Conservation (phyloP, 2,329 filamentous ascomycete species). For the Fusarium sp. region DNA sequence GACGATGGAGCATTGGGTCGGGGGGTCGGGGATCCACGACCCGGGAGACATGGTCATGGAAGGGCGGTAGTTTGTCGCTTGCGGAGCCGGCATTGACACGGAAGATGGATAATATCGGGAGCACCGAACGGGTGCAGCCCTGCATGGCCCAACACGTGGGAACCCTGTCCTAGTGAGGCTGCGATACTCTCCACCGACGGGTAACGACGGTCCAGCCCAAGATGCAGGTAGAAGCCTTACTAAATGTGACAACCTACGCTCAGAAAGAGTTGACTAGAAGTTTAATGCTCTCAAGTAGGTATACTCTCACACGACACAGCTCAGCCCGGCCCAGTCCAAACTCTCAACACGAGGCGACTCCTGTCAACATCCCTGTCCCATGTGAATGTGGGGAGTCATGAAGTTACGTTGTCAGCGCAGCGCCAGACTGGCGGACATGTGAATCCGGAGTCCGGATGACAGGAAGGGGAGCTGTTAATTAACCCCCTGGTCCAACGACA, state of each 20-base stretch:
- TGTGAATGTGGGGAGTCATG: slow-evolving; percentile 23
- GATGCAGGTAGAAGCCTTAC: slow-evolving; percentile 3
- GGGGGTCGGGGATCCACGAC: slow-evolving; percentile 40
- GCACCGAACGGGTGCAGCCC: slow-evolving; percentile 26
- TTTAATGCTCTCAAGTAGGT: not conserved
- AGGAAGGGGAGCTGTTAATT: not conserved
- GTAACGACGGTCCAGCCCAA: slow-evolving; percentile 22
- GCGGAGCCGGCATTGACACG: slow-evolving; percentile 17
- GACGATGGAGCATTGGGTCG: slow-evolving; percentile 46
- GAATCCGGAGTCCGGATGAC: slow-evolving; percentile 30
- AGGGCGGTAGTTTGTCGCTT: slow-evolving; percentile 8
- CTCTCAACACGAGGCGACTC: not conserved
- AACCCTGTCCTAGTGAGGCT: slow-evolving; percentile 18
- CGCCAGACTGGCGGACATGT: slow-evolving; percentile 27
- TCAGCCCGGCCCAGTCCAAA: no score
- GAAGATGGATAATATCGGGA: slow-evolving; percentile 17
- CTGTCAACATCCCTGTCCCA: slow-evolving; percentile 19
- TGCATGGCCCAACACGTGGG: slow-evolving; percentile 28
- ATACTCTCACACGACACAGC: not conserved
- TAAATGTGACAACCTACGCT: not conserved
- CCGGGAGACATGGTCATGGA: slow-evolving; percentile 26
- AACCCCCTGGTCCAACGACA: slow-evolving; percentile 20
- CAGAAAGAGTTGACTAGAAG: slow-evolving; percentile 1
- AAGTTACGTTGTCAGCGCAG: slow-evolving; percentile 16
- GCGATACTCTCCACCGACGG: slow-evolving; percentile 12